A percentile compares a stretch with the other conserved stretches of the same genome.
phyloP scores from a whole-genome alignment of 352 stramenopile genomes.

The Globisporangium rhizosaccharum region DNA sequence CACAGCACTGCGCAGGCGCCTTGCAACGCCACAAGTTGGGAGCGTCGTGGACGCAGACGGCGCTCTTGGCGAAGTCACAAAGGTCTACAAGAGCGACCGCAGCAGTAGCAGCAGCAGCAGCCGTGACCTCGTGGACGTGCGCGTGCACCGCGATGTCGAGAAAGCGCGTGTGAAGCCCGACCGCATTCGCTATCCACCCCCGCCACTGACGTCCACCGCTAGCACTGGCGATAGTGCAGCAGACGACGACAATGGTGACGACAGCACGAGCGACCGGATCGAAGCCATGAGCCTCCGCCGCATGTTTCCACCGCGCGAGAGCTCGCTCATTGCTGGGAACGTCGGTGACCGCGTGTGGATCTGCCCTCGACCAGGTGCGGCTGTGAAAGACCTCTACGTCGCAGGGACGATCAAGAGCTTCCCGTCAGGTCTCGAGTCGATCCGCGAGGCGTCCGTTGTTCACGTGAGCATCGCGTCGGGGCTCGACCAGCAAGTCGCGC shows the following conservation, averaged over 20 bases:
- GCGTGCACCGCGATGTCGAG: constrained; percentile 37
- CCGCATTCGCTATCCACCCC: constrained; percentile 46
- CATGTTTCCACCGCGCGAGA: constrained; percentile 59
- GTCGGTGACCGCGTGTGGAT: constrained; percentile 71
- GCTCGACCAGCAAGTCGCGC: constrained; percentile 14
- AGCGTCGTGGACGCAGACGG: constrained; percentile 74
- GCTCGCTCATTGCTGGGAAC: constrained; percentile 38
- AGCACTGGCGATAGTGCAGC: background rate
- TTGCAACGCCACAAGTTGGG: constrained; percentile 41
- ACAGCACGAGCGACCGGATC: constrained; percentile 21
- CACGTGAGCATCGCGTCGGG: constrained; percentile 55
- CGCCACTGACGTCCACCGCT: constrained; percentile 1
- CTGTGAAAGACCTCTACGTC: constrained; percentile 35
- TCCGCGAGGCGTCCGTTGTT: constrained; percentile 36
- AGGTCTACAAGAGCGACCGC: constrained; percentile 25
- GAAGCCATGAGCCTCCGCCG: constrained; percentile 71
- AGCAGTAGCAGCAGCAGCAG: background rate
- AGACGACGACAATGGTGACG: constrained; percentile 9
- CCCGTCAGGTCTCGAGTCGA: constrained; percentile 42
- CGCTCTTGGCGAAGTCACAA: constrained; percentile 50
- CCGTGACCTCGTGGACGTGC: constrained; percentile 38
- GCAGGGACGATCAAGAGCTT: constrained; percentile 62
- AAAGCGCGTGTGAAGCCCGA: constrained; percentile 50
- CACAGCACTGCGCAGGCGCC: constrained; percentile 32
- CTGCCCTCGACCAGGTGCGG: constrained; percentile 21